phyloP scores from a whole-genome alignment of 306 rosid genomes.

The Inga oerstediana region DNA sequence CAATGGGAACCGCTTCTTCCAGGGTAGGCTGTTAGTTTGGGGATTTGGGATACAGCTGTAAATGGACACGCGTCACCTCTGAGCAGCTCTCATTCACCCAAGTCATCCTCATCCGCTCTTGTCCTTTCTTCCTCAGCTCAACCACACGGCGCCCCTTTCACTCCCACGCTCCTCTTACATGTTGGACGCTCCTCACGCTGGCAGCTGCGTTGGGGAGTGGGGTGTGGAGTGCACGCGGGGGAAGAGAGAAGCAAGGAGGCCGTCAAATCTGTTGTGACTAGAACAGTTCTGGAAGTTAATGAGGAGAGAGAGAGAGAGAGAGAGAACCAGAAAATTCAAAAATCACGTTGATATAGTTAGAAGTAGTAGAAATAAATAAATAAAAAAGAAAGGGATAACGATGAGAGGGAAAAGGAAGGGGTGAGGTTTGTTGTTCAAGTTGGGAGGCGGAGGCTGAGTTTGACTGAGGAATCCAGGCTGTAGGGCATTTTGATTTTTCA shows the following conservation, averaged over 20 bases:
- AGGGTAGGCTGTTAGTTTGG: constrained; percentile 62
- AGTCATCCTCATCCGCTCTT: constrained; percentile 29
- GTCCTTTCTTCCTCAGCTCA: constrained; percentile 5
- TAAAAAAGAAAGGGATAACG: constrained; percentile 47
- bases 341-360: constrained; percentile 13
- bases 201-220: neutral
- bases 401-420: constrained; percentile 44
- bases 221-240: neutral
- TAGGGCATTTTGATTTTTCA: constrained; percentile 58
- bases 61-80: constrained; percentile 77
- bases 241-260: constrained; percentile 11
- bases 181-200: neutral
- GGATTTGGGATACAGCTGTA: constrained; percentile 94
- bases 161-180: constrained; percentile 17
- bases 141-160: constrained; percentile 40
- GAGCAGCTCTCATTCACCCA: constrained; percentile 45
- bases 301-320: constrained; percentile 28
- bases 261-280: neutral
- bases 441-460: constrained; percentile 48
- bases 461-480: constrained; percentile 93
- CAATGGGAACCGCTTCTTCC: constrained; percentile 64
- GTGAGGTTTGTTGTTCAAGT: constrained; percentile 40
- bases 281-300: constrained; percentile 52
- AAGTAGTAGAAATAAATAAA: neutral
- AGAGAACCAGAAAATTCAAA: constrained; percentile 34